Conservation (phyloP, 176 grass and related monocot species). For the Melocanna baccifera region DNA sequence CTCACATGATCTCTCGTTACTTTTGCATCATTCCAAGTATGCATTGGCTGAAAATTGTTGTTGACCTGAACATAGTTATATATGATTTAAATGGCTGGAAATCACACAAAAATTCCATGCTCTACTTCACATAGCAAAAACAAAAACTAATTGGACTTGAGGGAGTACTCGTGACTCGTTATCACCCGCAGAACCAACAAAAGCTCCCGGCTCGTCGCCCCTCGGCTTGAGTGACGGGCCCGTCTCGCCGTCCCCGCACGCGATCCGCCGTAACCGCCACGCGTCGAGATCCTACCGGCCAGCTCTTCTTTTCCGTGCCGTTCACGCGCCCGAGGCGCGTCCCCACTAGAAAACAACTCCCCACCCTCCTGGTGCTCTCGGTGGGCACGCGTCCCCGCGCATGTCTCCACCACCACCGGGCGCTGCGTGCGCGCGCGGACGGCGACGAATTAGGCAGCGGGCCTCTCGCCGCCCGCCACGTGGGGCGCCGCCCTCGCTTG, state of each 20-base stretch:
- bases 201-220: not conserved
- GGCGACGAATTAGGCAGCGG: not conserved
- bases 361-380: not conserved
- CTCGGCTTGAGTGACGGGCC: not conserved
- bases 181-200: too few species aligned
- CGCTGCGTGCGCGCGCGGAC: not conserved
- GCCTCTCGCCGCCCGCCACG: conserved; percentile 21
- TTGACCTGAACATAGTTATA: too few species aligned
- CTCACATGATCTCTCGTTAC: too few species aligned
- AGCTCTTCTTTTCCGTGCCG: not conserved
- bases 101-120: too few species aligned
- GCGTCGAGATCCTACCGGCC: too few species aligned
- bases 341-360: not conserved
- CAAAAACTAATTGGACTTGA: too few species aligned
- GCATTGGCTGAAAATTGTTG: too few species aligned
- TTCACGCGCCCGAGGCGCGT: conserved; percentile 30
- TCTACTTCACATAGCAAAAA: too few species aligned
- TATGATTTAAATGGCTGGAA: too few species aligned
- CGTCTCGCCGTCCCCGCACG: not conserved
- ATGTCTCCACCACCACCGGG: too few species aligned
- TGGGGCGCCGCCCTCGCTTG: not conserved
- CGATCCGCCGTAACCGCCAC: not conserved
- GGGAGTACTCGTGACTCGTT: too few species aligned
- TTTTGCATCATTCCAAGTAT: too few species aligned
- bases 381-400: not conserved